phyloP scores from a whole-genome alignment of 495 filamentous ascomycete species.

The Tuber borchii region DNA sequence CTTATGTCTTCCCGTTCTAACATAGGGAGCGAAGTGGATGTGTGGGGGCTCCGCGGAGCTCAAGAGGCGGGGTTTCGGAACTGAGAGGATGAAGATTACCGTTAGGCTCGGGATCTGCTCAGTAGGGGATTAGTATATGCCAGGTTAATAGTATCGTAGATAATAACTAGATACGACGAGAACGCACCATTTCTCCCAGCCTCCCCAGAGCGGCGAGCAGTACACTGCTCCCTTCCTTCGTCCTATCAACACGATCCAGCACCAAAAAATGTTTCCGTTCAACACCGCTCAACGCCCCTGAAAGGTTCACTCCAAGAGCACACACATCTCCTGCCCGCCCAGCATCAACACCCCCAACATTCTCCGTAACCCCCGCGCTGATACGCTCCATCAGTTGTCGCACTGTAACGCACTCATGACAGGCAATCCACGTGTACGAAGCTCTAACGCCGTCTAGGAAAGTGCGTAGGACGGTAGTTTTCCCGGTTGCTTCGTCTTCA shows the following conservation, averaged over 20 bases:
- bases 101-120: constrained; percentile 71
- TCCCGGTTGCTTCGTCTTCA: constrained; percentile 92
- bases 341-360: constrained; percentile 45
- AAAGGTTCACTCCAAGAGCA: constrained; percentile 63
- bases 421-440: constrained; percentile 66
- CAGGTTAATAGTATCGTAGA: background rate
- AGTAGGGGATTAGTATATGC: constrained; percentile 23
- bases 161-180: background rate
- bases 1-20: no score
- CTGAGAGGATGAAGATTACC: constrained; percentile 68
- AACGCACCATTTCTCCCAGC: constrained; percentile 66
- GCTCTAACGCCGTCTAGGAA: constrained; percentile 54
- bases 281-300: constrained; percentile 52
- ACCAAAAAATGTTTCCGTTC: constrained; percentile 39
- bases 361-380: constrained; percentile 51
- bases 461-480: constrained; percentile 60
- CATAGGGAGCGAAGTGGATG: constrained; percentile 81
- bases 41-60: constrained; percentile 67
- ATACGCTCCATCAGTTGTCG: constrained; percentile 76
- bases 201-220: constrained; percentile 72
- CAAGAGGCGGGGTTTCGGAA: constrained; percentile 64
- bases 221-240: constrained; percentile 71
- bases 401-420: constrained; percentile 78
- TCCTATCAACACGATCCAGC: constrained; percentile 84
- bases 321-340: constrained; percentile 59